Base-by-base conservation (phyloP, 164 flowering plant genomes). In the Protea cynaroides region DNA sequence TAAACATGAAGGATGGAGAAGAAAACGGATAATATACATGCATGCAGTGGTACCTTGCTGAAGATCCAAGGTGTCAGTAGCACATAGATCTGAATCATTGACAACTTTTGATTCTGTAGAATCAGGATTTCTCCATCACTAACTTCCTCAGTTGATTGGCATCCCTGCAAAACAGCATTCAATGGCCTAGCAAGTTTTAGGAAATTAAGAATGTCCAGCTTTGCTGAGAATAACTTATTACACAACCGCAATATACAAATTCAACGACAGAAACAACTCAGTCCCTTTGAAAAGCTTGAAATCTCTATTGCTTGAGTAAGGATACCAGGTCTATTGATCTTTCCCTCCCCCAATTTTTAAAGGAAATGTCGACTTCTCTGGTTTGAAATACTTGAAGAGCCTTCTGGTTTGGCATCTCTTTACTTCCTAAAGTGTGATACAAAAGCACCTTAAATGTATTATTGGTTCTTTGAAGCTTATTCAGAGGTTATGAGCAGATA, bases 21-120 rank as follows among this genome's bases (percentile, higher is more conserved):
- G 25, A 44, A 8, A 23, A 52, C 24, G 38, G 40, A 55, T 43
- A 25, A 19, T 10, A 3, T 9, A 60, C 17, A 12, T 15, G 14
- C 18, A 24, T 9, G 40, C 15, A 65, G 23, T 52, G 65, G 44
- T 79, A 93, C 96, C 94, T 71, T 76, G 81, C 40, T 65, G 69
- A 71, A 59, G 19, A 64, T 86, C 84, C 62, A 79, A 75, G 24
- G 88, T 74, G 75, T 82, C 88, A 53, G 89, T 83, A 25, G 72
- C 90, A 80, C 64, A 83, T 59, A 74, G 74, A 70, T 69, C 64
- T 58, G 58, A 58, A 58, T 71, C 73, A 56, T 46, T 70, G 52
- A 43, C 38, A 9, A 18, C 52, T 56, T 64, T 63, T 38, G 71
- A 63, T 23, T 61, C 77, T 52, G 65, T 58, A 53, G 63, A 58